Evolutionary conservation across 768 basidiomycete species (phyloP).

Genomic region (Serpula lacrymans): DNA sequence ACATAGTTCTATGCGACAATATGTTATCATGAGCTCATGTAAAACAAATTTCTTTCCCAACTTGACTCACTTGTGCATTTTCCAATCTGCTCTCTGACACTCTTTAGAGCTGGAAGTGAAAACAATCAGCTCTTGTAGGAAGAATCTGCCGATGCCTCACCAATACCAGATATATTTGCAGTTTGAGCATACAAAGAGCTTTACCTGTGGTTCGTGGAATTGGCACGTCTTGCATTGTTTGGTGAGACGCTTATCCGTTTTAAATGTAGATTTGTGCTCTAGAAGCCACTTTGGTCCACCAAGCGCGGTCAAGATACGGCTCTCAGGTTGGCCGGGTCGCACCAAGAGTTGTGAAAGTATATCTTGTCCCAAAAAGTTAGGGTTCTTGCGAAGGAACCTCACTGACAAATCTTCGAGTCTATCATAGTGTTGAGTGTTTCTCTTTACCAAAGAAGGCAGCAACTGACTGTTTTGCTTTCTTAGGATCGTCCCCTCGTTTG

Average conservation of each 20-base stretch:
- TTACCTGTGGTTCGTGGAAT: slow-evolving; percentile 12
- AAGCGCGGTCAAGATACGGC: slow-evolving; percentile 13
- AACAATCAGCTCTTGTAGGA: background rate
- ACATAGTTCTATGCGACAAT: background rate
- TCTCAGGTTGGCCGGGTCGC: slow-evolving; percentile 5
- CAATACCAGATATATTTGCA: slow-evolving; percentile 25
- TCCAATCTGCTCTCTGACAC: slow-evolving; percentile 21
- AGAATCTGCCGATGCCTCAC: slow-evolving; percentile 8
- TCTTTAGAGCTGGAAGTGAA: slow-evolving; percentile 15
- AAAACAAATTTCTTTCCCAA: background rate
- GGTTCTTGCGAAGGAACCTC: slow-evolving; percentile 20
- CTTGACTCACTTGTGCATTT: slow-evolving; percentile 18
- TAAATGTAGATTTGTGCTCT: slow-evolving; percentile 9
- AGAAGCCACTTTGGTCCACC: slow-evolving; percentile 18
- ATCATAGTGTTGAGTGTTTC: too few species aligned
- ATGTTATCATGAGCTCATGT: background rate
- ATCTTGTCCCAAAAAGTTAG: slow-evolving; percentile 1
- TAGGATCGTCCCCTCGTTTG: slow-evolving; percentile 7
- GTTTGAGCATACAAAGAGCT: slow-evolving; percentile 14
- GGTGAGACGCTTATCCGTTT: slow-evolving; percentile 11
- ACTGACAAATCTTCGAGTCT: slow-evolving; percentile 12
- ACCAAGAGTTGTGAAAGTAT: background rate
- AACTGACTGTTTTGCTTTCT: slow-evolving; percentile 13
- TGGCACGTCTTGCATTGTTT: slow-evolving; percentile 16
- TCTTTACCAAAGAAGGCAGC: too few species aligned